Evolutionary conservation across 345 rosid species (phyloP).

Genomic region (Aquilaria sinensis): DNA sequence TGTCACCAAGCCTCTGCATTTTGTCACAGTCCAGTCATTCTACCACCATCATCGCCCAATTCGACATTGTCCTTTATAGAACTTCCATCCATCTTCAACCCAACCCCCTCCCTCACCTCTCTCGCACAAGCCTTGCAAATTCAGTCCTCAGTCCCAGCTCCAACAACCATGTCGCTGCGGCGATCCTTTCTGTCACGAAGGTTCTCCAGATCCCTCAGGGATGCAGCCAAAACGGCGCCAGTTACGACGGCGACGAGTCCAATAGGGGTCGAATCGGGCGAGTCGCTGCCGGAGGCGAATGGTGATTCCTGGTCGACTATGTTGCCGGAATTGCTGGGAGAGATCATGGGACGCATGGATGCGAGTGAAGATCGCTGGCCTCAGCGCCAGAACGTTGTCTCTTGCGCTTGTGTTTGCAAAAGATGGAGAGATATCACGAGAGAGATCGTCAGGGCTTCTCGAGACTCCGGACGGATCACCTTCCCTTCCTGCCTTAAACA

Average conservation of each 20-base stretch:
- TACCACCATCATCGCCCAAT: no score
- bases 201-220: constrained; percentile 48
- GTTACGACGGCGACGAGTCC: constrained; percentile 6
- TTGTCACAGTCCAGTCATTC: no score
- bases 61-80: not conserved
- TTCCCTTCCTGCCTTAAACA: constrained; percentile 91
- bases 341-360: constrained; percentile 79
- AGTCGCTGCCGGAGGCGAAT: constrained; percentile 12
- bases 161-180: constrained; percentile 40
- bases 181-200: constrained; percentile 51
- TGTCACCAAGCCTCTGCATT: no score
- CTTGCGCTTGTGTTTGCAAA: constrained; percentile 80
- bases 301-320: constrained; percentile 59
- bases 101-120: constrained; percentile 9
- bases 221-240: constrained; percentile 9
- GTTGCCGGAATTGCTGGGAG: constrained; percentile 75
- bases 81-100: constrained; percentile 13
- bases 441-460: constrained; percentile 46
- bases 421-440: constrained; percentile 72
- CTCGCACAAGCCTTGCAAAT: not conserved
- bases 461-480: constrained; percentile 49
- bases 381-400: constrained; percentile 54
- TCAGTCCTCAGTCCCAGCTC: no score
- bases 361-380: constrained; percentile 75
- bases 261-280: constrained; percentile 2